Conservation (phyloP, 306 rosid genomes). For the Cucumis melo region DNA sequence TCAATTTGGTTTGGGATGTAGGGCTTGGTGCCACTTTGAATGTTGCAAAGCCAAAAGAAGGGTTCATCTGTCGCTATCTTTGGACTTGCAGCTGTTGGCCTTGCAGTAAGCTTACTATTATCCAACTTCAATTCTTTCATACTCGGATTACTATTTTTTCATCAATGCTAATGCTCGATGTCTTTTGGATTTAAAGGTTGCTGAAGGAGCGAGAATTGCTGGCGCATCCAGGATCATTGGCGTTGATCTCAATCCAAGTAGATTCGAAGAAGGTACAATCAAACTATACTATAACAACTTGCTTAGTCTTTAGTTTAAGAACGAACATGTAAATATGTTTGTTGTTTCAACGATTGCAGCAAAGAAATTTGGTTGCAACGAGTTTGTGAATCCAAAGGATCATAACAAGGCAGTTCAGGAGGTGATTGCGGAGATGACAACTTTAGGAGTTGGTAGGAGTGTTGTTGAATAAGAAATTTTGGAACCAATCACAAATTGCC, state of each 20-base stretch:
- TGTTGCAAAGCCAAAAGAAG: constrained; percentile 73
- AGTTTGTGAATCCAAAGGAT: constrained; percentile 83
- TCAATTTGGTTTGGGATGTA: constrained; percentile 4
- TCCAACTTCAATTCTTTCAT: too few species aligned
- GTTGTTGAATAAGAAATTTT: too few species aligned
- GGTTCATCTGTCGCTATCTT: constrained; percentile 82
- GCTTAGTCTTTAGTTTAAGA: neutral
- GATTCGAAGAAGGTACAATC: constrained; percentile 56
- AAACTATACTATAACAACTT: neutral
- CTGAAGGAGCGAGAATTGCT: constrained; percentile 78
- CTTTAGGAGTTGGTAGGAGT: constrained; percentile 86
- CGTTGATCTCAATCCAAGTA: constrained; percentile 51
- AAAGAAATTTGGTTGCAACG: constrained; percentile 70
- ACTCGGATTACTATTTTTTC: neutral
- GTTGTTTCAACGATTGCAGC: constrained; percentile 27
- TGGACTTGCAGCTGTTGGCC: constrained; percentile 91
- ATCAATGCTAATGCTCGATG: too few species aligned
- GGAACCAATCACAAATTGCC: too few species aligned
- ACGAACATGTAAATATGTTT: neutral
- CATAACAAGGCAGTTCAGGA: constrained; percentile 68
- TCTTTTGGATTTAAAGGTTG: constrained; percentile 27
- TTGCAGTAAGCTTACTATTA: constrained; percentile 42
- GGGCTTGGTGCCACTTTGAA: constrained; percentile 84
- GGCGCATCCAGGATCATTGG: constrained; percentile 79
- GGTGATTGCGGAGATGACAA: constrained; percentile 77